A percentile compares a stretch with the other conserved stretches of the same genome.
Conservation (phyloP, 2,329 filamentous ascomycete genomes). For the Cercospora brassicicola region DNA sequence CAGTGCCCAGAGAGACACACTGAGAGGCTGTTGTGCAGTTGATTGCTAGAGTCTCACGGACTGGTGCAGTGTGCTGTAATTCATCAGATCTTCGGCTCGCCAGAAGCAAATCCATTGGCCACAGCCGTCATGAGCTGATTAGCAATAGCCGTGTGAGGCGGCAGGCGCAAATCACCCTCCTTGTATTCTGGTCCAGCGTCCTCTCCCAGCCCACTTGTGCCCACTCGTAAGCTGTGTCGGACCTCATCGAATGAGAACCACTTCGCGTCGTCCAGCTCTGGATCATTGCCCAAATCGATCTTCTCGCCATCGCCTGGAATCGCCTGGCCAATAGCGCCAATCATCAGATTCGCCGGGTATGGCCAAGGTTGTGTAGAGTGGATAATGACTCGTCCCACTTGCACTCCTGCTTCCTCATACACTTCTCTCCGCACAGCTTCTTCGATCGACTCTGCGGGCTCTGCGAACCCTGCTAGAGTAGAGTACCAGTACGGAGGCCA, state of each 20-base stretch:
- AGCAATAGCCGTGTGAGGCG: slow-evolving; percentile 85
- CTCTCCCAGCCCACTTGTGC: slow-evolving; percentile 68
- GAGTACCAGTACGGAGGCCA: slow-evolving; percentile 86
- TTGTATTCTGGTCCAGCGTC: slow-evolving; percentile 65
- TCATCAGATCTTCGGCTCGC: slow-evolving; percentile 46
- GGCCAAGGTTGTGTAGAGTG: slow-evolving; percentile 56
- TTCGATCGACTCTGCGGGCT: slow-evolving; percentile 54
- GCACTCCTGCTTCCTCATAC: slow-evolving; percentile 53
- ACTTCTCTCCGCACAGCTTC: slow-evolving; percentile 54
- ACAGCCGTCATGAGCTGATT: slow-evolving; percentile 83
- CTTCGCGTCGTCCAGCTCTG: slow-evolving; percentile 82
- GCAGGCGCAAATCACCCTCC: slow-evolving; percentile 75
- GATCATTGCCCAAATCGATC: slow-evolving; percentile 82
- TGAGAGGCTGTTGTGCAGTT: not conserved
- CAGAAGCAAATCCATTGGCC: slow-evolving; percentile 68
- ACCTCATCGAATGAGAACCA: slow-evolving; percentile 87
- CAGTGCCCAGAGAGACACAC: not conserved
- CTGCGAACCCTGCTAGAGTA: slow-evolving; percentile 65
- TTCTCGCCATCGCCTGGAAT: slow-evolving; percentile 68
- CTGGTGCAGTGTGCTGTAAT: not conserved
- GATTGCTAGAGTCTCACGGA: not conserved
- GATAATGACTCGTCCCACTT: slow-evolving; percentile 52
- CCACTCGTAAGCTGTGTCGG: slow-evolving; percentile 66
- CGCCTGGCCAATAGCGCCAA: slow-evolving; percentile 78
- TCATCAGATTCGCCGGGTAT: slow-evolving; percentile 57